Evolutionary conservation across 257 asterid species (phyloP), one percentile per base, ranked within the genome.

Genomic region (Perilla frutescens): DNA sequence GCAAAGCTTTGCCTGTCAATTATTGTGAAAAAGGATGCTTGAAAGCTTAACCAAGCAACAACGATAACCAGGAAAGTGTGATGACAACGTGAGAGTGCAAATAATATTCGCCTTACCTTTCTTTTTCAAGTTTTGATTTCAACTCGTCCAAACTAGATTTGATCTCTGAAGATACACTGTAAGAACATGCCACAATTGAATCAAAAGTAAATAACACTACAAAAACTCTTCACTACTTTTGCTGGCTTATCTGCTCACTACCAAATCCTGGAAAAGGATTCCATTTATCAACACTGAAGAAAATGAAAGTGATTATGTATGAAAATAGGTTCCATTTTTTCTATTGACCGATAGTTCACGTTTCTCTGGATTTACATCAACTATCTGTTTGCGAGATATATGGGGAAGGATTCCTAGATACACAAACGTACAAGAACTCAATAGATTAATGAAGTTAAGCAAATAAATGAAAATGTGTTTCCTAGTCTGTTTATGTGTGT

Each of bases 111-210:
- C 73, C 72, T 84, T 85, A 94, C 98, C 97, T 94, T 70, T 94
- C 99, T 80, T 91, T 91, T 84, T 91, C 99, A 39, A 91, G 83
- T 79, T 88, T 91, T 31, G 84, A 62, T 76, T 82, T 94, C 87
- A 94, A 65, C 77, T 89, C 97, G 71, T 91, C 93, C 75, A 88
- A 77, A 79, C 76, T 83, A 56, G 93, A 74, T 75, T 87, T 92
- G 79, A 94, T 76, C 72, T 85, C 97, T 65, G 96, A 83, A 77
- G 91, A 82, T 69, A 90, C 96, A 77, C 98, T 94, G 91, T 56
- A 66, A 34, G 1, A 34, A 34, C 74, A 70, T 71, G 51, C 51
- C 66, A 48, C 6, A 62, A 36, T 62, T 49, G 57, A 56, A 63
- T 39, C 68, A 45, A 44, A 59, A 10, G 61, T 31, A 60, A 54